Percentiles rank a stretch among this genome's conserved stretches.
Conservation (phyloP, 2,329 filamentous ascomycete species). For the Phialemoniopsis sp. region DNA sequence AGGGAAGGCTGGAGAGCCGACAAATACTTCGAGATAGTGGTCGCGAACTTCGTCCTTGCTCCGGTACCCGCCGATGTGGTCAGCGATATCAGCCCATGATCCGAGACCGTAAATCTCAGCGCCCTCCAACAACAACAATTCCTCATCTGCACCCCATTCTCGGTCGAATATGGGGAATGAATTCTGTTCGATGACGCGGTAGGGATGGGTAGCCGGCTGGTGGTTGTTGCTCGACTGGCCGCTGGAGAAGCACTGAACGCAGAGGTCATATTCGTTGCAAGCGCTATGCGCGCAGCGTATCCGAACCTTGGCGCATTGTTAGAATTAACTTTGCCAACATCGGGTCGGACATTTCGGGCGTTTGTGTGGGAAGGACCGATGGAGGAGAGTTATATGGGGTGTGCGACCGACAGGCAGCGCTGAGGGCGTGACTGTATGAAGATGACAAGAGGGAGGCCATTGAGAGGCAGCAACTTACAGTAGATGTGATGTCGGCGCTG, state of each 20-base stretch:
- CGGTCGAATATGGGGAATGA: conserved; percentile 93
- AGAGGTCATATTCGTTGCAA: conserved; percentile 95
- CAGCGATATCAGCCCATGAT: conserved; percentile 96
- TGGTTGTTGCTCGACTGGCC: conserved; percentile 79
- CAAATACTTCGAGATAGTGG: conserved; percentile 85
- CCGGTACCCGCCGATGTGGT: conserved; percentile 94
- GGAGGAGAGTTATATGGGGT: background rate
- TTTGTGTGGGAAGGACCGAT: conserved; percentile 2
- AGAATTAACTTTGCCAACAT: conserved; percentile 4
- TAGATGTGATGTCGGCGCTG: conserved; percentile 94
- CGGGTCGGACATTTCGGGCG: background rate
- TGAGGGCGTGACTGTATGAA: too few species aligned
- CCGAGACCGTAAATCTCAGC: conserved; percentile 94
- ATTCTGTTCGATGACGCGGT: conserved; percentile 94
- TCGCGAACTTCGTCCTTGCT: conserved; percentile 94
- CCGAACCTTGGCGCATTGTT: conserved; percentile 61
- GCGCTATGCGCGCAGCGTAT: conserved; percentile 82
- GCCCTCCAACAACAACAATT: conserved; percentile 87
- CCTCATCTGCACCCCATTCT: conserved; percentile 97
- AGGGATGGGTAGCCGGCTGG: conserved; percentile 81
- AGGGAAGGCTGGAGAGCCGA: conserved; percentile 80
- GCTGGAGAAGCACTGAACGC: conserved; percentile 88
- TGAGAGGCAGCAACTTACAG: conserved; percentile 55
- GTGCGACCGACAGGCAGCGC: too few species aligned
- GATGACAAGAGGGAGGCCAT: too few species aligned